These are phyloP conservation scores for Nannochloropsis gaditana DNA, from an alignment of 108 stramenopile species.

Conservation along the genomic window DNA sequence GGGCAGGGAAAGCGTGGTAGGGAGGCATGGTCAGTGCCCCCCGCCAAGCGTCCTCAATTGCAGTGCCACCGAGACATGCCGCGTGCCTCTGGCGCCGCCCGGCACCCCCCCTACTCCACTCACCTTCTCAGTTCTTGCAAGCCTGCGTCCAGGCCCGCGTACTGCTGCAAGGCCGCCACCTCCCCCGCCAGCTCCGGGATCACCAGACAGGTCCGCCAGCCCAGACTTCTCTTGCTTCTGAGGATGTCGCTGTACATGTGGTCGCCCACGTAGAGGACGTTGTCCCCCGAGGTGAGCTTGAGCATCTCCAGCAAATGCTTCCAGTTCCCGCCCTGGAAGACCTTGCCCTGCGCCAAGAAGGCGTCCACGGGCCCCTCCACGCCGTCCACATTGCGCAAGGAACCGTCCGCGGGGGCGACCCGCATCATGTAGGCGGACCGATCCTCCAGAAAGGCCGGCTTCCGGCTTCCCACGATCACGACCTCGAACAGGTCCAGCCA, in stretches of 20 bases:
- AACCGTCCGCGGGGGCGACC: conserved; percentile 63
- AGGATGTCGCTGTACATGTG: conserved; percentile 69
- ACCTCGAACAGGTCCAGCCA: conserved; percentile 92
- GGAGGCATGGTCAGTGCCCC: neutral
- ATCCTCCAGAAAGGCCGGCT: conserved; percentile 52
- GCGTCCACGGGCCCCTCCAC: conserved; percentile 63
- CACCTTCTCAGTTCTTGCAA: conserved; percentile 22
- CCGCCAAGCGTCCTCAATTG: no score
- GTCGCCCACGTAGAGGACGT: conserved; percentile 91
- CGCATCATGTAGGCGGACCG: conserved; percentile 80
- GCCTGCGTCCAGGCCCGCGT: conserved; percentile 14
- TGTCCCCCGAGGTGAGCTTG: conserved; percentile 73
- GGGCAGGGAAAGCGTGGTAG: neutral
- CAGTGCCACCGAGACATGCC: no score
- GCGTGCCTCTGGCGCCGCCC: no score
- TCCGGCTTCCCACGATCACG: conserved; percentile 74
- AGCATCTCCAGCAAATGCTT: conserved; percentile 77
- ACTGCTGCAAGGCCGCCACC: neutral
- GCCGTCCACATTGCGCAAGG: conserved; percentile 79
- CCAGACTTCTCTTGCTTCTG: conserved; percentile 71
- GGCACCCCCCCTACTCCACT: neutral
- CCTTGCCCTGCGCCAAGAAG: conserved; percentile 74
- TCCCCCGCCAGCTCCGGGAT: conserved; percentile 47
- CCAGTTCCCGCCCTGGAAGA: conserved; percentile 93
- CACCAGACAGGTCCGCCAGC: conserved; percentile 73